Evolutionary conservation across 495 filamentous ascomycete genomes (phyloP).

Genomic region (Penicillium salamii): DNA sequence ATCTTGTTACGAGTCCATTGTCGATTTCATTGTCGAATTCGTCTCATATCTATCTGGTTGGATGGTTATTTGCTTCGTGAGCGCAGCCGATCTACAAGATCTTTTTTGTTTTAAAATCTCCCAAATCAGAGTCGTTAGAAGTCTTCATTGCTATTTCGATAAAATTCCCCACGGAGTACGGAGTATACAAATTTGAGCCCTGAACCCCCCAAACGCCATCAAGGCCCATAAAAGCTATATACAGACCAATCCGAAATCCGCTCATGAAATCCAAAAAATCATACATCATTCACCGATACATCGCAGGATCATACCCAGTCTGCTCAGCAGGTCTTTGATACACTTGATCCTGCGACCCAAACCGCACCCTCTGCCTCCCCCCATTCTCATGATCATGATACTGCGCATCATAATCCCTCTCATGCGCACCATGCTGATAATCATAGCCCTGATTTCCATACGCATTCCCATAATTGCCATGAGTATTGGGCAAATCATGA

Average conservation of each 20-base stretch:
- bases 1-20: slow-evolving; percentile 11
- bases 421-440: slow-evolving; percentile 7
- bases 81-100: slow-evolving; percentile 10
- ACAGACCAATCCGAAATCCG: no score
- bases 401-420: slow-evolving; percentile 21
- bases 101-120: slow-evolving; percentile 1
- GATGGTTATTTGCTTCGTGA: slow-evolving; percentile 18
- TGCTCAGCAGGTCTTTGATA: slow-evolving; percentile 24
- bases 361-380: slow-evolving; percentile 12
- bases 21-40: not conserved
- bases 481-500: slow-evolving; percentile 5
- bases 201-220: not conserved
- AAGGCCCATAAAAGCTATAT: no score
- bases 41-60: slow-evolving; percentile 17
- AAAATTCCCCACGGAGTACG: not conserved
- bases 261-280: slow-evolving; percentile 47
- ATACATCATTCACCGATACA: slow-evolving; percentile 27
- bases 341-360: slow-evolving; percentile 22
- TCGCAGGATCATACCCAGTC: slow-evolving; percentile 36
- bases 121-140: slow-evolving; percentile 3
- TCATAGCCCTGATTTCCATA: not conserved
- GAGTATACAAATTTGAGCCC: not conserved
- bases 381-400: slow-evolving; percentile 28
- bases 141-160: not conserved
- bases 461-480: no score